These are phyloP conservation scores for Macrophomina tecta DNA, from an alignment of 2,329 filamentous ascomycete genomes.

Conservation along the genomic window DNA sequence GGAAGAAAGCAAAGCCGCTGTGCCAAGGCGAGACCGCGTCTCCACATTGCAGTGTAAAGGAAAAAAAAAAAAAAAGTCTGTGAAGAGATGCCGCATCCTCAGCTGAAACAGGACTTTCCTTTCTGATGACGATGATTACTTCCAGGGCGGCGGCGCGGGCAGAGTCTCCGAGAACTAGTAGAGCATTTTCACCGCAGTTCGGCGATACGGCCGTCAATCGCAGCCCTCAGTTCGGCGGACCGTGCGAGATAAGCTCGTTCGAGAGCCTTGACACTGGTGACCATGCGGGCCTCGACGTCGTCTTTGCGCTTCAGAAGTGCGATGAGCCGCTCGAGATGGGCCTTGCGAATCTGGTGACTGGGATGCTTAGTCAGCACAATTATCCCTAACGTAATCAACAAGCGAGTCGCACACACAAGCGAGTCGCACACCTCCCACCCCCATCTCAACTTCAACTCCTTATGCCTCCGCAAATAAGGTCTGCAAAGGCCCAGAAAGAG, in stretches of 20 bases:
- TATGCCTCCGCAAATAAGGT: too few species aligned
- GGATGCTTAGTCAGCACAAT: too few species aligned
- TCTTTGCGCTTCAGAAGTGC: slow-evolving; percentile 21
- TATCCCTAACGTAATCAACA: too few species aligned
- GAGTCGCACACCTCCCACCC: too few species aligned
- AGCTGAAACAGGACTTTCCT: background rate
- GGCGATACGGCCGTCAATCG: slow-evolving; percentile 8
- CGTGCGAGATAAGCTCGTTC: slow-evolving; percentile 13
- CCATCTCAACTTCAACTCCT: too few species aligned
- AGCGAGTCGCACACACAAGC: too few species aligned
- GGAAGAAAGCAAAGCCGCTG: background rate
- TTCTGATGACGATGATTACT: background rate
- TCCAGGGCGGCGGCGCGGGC: too few species aligned
- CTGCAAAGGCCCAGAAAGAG: too few species aligned
- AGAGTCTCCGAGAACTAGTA: too few species aligned
- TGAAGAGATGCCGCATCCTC: background rate
- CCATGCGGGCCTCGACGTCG: slow-evolving; percentile 28
- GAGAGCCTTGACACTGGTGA: slow-evolving; percentile 15
- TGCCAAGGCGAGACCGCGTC: background rate
- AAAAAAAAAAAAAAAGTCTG: background rate
- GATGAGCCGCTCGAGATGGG: slow-evolving; percentile 21
- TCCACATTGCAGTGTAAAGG: background rate
- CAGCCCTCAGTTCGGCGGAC: slow-evolving; percentile 1
- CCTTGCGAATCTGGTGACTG: slow-evolving; percentile 18
- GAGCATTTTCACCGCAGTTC: background rate